Percentiles rank a stretch among this genome's conserved stretches.
phyloP scores from a whole-genome alignment of 768 basidiomycete genomes.

The Xerocomus potaroensis region DNA sequence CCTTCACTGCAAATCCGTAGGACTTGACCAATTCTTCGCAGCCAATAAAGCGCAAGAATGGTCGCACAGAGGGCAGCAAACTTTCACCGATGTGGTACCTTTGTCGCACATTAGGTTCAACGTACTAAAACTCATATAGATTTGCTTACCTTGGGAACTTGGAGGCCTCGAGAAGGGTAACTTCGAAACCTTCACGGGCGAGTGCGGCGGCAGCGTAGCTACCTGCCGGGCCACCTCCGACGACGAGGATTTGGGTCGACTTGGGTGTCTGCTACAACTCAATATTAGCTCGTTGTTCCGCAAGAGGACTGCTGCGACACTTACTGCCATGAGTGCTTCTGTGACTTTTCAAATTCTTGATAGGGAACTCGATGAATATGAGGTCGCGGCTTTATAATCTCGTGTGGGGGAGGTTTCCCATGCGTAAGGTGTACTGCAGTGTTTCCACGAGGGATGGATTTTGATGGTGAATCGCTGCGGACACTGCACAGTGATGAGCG shows the following conservation, averaged over 20 bases:
- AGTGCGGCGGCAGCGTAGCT: conserved; percentile 2
- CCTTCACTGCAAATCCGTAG: neutral
- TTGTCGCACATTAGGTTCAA: neutral
- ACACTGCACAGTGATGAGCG: neutral
- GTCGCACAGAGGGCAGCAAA: neutral
- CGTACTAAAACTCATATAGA: too few species aligned
- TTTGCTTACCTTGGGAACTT: neutral
- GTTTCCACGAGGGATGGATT: neutral
- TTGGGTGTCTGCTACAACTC: neutral
- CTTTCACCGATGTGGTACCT: conserved; percentile 4
- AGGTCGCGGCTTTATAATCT: neutral
- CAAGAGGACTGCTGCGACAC: neutral
- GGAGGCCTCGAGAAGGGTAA: neutral
- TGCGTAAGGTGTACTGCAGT: neutral
- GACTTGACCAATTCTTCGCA: neutral
- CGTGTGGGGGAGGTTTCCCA: neutral
- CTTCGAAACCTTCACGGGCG: neutral
- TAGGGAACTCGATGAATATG: neutral
- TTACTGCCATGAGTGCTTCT: neutral
- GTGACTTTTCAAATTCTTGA: neutral
- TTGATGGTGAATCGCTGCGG: neutral
- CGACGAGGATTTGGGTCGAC: conserved; percentile 1
- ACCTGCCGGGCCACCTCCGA: conserved; percentile 1
- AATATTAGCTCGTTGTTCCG: neutral
- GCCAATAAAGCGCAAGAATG: conserved; percentile 1